phyloP scores from a whole-genome alignment of 768 basidiomycete genomes.

The Podaxis rugospora region DNA sequence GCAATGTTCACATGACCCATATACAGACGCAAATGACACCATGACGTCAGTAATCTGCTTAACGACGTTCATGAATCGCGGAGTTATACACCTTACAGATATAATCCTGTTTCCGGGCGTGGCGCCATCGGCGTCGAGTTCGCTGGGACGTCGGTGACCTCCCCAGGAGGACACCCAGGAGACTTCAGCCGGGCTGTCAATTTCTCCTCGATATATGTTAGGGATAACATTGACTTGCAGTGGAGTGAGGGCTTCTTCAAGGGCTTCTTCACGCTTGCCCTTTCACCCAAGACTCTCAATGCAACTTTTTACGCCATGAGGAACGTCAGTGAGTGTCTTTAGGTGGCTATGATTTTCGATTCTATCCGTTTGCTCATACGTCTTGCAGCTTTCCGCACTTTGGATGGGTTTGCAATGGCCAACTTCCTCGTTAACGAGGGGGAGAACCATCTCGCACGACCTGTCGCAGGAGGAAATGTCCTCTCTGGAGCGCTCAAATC shows the following conservation, averaged over 20 bases:
- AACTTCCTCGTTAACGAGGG: slow-evolving; percentile 37
- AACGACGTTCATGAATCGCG: background rate
- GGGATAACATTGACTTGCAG: background rate
- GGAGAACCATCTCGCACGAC: slow-evolving; percentile 42
- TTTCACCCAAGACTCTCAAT: background rate
- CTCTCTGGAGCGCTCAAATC: slow-evolving; percentile 40
- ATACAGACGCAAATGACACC: slow-evolving; percentile 44
- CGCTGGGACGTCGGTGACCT: slow-evolving; percentile 29
- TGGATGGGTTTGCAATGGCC: slow-evolving; percentile 41
- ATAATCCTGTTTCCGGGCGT: slow-evolving; percentile 41
- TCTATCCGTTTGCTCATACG: background rate
- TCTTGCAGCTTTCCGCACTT: slow-evolving; percentile 33
- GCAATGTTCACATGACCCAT: too few relatives aligned
- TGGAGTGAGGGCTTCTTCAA: background rate
- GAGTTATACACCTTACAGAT: slow-evolving; percentile 23
- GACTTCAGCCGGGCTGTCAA: background rate
- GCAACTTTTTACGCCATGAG: background rate
- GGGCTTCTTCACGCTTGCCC: background rate
- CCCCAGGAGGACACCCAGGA: background rate
- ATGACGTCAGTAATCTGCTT: slow-evolving; percentile 27
- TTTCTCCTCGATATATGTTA: background rate
- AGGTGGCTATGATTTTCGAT: background rate
- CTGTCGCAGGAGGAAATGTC: slow-evolving; percentile 44
- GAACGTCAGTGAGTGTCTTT: slow-evolving; percentile 34
- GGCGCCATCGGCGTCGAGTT: slow-evolving; percentile 58